These are phyloP conservation scores for Pulveroboletus sp. DNA, from an alignment of 768 basidiomycete genomes.

Conservation along the genomic window DNA sequence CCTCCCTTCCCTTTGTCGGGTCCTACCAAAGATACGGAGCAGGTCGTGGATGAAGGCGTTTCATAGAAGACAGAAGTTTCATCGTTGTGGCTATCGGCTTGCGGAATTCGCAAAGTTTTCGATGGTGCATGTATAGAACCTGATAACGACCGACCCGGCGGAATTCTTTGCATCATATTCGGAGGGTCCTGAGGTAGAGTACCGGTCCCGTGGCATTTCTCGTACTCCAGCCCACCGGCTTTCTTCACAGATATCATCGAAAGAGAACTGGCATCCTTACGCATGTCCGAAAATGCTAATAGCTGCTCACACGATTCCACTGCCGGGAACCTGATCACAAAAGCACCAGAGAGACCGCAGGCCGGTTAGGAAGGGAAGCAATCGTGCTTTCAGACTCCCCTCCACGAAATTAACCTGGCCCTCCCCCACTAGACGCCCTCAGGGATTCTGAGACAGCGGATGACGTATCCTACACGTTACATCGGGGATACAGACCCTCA, in stretches of 20 bases:
- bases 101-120: neutral
- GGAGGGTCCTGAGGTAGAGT: neutral
- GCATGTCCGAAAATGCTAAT: neutral
- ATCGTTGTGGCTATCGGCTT: neutral
- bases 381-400: neutral
- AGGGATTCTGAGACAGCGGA: neutral
- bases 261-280: neutral
- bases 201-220: neutral
- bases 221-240: neutral
- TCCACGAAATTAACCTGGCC: neutral
- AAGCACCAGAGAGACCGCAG: neutral
- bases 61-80: neutral
- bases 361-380: neutral
- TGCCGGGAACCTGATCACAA: neutral
- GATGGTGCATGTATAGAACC: conserved; percentile 17
- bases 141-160: conserved; percentile 4
- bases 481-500: neutral
- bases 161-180: neutral
- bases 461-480: neutral
- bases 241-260: neutral
- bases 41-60: neutral
- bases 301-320: neutral
- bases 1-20: neutral
- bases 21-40: neutral
- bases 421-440: neutral